These are phyloP conservation scores for Chlorella sp. DNA, from an alignment of 139 green algal genomes.

Conservation along the genomic window DNA sequence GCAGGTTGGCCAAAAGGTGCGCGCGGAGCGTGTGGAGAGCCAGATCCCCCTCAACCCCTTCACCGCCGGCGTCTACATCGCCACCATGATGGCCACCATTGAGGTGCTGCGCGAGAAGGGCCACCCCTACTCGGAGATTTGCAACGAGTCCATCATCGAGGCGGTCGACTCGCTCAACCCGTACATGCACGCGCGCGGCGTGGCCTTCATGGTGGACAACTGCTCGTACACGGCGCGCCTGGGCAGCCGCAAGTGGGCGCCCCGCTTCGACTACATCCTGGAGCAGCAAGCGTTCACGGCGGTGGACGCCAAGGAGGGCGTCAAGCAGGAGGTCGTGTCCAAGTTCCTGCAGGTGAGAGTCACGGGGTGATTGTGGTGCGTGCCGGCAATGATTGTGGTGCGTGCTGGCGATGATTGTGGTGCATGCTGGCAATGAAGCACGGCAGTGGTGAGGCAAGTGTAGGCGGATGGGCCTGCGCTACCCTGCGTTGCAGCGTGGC, in stretches of 20 bases:
- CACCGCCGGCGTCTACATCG: slow-evolving; percentile 97
- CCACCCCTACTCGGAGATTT: slow-evolving; percentile 98
- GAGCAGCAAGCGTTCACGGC: slow-evolving; percentile 70
- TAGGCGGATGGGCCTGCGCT: too few species aligned
- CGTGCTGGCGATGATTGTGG: too few species aligned
- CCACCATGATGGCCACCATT: slow-evolving; percentile 97
- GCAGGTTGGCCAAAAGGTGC: slow-evolving; percentile 84
- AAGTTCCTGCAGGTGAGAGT: slow-evolving; percentile 28
- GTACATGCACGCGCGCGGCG: slow-evolving; percentile 98
- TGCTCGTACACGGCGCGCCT: slow-evolving; percentile 99
- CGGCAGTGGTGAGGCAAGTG: too few species aligned
- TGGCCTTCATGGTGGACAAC: slow-evolving; percentile 99
- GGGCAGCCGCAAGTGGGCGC: slow-evolving; percentile 96
- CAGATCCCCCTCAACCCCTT: slow-evolving; percentile 97
- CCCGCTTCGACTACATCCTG: slow-evolving; percentile 97
- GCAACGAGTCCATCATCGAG: slow-evolving; percentile 99
- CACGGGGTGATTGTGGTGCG: too few species aligned
- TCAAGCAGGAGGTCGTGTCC: slow-evolving; percentile 47
- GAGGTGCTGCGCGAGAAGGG: slow-evolving; percentile 86
- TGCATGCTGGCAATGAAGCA: too few species aligned
- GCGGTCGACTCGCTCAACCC: slow-evolving; percentile 98
- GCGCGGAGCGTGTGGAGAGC: slow-evolving; percentile 68
- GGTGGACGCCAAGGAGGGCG: slow-evolving; percentile 56
- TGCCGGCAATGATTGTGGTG: too few species aligned
- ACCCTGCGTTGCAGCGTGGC: too few species aligned